Base-by-base conservation (phyloP, 306 rosid genomes). In the Sechiopsis laciniata region DNA sequence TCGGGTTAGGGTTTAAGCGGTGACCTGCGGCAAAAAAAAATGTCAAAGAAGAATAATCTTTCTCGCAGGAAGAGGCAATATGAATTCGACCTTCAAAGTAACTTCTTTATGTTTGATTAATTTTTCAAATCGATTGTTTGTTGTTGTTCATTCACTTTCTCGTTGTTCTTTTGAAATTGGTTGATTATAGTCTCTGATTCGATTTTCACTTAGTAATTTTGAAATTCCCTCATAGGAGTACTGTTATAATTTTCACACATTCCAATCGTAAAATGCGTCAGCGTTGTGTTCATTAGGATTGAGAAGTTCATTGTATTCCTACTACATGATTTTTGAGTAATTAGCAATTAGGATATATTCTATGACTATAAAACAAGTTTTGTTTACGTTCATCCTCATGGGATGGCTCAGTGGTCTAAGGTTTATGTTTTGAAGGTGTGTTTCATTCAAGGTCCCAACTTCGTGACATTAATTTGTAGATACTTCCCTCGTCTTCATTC, bases 31-130 rank as follows among this genome's bases (percentile, higher is more conserved):
- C 37, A 72, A 20, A 32, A 93, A 32, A 37, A 37, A 37, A 37
- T 93, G 97, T 90, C 97, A 86, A 93, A 93, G 86, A 93, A 93
- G 88, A 93, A 93, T 79, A 78, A 80, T 77, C 97, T 93, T 32
- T 67, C 90, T 16, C 87, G 87, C 70, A 83, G 98, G 77, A 93
- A 88, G 83, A 84, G 70, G 26, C 98, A 90, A 70, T 40, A 90
- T 76, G 96, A 78, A 77, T 93, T 93, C 77, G 90, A 93, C 64
- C 97, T 93, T 76, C 79, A 17, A 83, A 90, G 98, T 93, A 87
- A 75, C n/a, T 13, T 67, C 46, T n/a, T 14, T 52, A 10, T 61
- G 2, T 29, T 80, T 19, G 71, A n/a, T 60, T 42, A 55, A 55
- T 73, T 8, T 42, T 74, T 46, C 4, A 11, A 68, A 48, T 68